Evolutionary conservation across 345 rosid genomes (phyloP).

Genomic region (Clarkia xantiana): DNA sequence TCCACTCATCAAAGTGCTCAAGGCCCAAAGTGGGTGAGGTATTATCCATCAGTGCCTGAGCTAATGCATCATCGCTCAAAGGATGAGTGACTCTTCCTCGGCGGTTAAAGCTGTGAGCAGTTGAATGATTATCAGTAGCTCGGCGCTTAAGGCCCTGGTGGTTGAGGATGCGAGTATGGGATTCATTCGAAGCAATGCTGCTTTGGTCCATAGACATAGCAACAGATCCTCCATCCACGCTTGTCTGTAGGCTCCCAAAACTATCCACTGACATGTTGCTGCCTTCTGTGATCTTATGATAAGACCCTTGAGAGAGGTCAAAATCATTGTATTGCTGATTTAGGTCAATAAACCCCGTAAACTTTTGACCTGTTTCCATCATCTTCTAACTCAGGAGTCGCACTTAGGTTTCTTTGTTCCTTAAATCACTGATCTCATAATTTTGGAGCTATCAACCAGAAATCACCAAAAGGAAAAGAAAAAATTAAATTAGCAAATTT

Average conservation of each 20-base stretch:
- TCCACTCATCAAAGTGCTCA: constrained; percentile 25
- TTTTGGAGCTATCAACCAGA: too few species aligned
- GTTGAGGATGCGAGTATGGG: constrained; percentile 29
- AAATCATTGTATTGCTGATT: constrained; percentile 17
- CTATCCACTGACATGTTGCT: constrained; percentile 34
- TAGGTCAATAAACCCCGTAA: constrained; percentile 22
- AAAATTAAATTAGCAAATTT: too few species aligned
- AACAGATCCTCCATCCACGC: constrained; percentile 30
- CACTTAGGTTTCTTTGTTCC: too few species aligned
- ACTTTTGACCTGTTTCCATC: constrained; percentile 29
- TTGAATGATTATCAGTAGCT: constrained; percentile 19
- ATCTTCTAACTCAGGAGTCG: constrained; percentile 6
- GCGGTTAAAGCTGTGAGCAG: constrained; percentile 19
- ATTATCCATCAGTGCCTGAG: constrained; percentile 25
- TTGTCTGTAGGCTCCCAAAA: constrained; percentile 27
- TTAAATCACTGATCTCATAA: too few species aligned
- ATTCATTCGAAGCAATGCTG: constrained; percentile 32
- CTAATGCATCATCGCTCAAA: constrained; percentile 27
- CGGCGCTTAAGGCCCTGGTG: constrained; percentile 28
- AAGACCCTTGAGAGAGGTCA: constrained; percentile 28
- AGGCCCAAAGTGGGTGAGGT: constrained; percentile 22
- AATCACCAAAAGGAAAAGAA: too few species aligned
- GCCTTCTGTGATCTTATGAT: constrained; percentile 30
- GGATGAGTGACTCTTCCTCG: constrained; percentile 21
- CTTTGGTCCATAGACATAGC: constrained; percentile 32